Evolutionary conservation across 495 filamentous ascomycete species (phyloP).

Genomic region (Daldinia concentrica): DNA sequence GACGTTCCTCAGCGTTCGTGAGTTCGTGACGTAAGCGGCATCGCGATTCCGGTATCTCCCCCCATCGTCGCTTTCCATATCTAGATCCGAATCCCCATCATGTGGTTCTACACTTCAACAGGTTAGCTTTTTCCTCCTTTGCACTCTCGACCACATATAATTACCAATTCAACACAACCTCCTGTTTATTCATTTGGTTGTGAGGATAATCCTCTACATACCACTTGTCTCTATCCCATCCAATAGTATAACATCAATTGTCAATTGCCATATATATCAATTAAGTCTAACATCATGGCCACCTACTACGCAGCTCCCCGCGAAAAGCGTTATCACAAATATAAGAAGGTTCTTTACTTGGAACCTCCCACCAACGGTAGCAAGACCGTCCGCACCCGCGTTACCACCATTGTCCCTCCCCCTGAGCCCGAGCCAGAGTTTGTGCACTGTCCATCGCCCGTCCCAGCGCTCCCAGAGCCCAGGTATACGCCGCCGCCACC

Average conservation of each 20-base stretch:
- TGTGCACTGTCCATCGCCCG: slow-evolving; percentile 44
- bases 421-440: slow-evolving; percentile 25
- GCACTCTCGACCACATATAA: not conserved
- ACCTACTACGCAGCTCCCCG: slow-evolving; percentile 45
- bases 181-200: not conserved
- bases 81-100: slow-evolving; percentile 34
- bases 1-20: slow-evolving; percentile 4
- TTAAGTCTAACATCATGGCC: slow-evolving; percentile 39
- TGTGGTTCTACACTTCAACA: slow-evolving; percentile 46
- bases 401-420: slow-evolving; percentile 56
- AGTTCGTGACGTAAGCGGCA: slow-evolving; percentile 31
- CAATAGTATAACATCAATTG: slow-evolving; percentile 9
- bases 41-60: slow-evolving; percentile 5
- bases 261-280: not conserved
- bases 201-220: slow-evolving; percentile 4
- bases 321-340: slow-evolving; percentile 46
- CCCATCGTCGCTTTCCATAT: slow-evolving; percentile 15
- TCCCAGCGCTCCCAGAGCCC: slow-evolving; percentile 7
- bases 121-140: slow-evolving; percentile 36
- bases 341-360: slow-evolving; percentile 59
- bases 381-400: slow-evolving; percentile 50
- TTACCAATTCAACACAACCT: not conserved
- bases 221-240: slow-evolving; percentile 8
- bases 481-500: slow-evolving; percentile 40
- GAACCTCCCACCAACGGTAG: slow-evolving; percentile 52